A percentile compares a stretch with the other conserved stretches of the same genome.
Conservation (phyloP, 2,329 filamentous ascomycete species). For the Aspergillus sp. region DNA sequence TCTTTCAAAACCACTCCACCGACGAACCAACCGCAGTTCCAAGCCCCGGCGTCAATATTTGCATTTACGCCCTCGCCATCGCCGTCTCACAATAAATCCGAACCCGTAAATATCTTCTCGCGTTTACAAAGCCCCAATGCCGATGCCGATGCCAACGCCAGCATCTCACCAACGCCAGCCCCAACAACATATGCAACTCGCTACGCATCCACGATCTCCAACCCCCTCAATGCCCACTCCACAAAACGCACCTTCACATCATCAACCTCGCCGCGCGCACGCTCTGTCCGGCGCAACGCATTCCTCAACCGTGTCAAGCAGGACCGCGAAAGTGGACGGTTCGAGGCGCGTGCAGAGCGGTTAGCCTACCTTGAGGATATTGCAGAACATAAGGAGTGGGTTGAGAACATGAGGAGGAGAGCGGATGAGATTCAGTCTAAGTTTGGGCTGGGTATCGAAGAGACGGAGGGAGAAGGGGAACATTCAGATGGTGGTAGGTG, state of each 20-base stretch:
- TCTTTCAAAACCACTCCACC: background rate
- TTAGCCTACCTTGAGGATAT: constrained; percentile 44
- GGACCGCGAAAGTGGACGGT: constrained; percentile 40
- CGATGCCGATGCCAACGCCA: background rate
- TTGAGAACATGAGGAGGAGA: constrained; percentile 36
- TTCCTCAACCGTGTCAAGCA: constrained; percentile 44
- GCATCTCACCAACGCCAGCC: background rate
- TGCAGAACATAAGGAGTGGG: constrained; percentile 39
- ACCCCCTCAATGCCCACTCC: constrained; percentile 29
- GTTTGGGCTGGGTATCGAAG: constrained; percentile 16
- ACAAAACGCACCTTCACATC: constrained; percentile 15
- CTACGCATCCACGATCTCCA: constrained; percentile 35
- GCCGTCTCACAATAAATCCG: background rate
- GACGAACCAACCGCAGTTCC: background rate
- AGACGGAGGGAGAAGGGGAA: constrained; percentile 24
- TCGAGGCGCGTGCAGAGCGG: constrained; percentile 44
- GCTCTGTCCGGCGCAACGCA: constrained; percentile 36
- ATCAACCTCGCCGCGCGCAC: constrained; percentile 27
- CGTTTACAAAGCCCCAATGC: background rate
- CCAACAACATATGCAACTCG: constrained; percentile 34
- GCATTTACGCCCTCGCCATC: constrained; percentile 3
- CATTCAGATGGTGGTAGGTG: constrained; percentile 26
- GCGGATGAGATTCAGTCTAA: constrained; percentile 27
- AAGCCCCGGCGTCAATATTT: background rate
- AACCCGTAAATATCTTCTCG: background rate